Percentiles rank a stretch among this genome's conserved stretches.
Evolutionary conservation across 805 yeast genomes (phyloP).

Genomic region (Wickerhamomyces chambardii): DNA sequence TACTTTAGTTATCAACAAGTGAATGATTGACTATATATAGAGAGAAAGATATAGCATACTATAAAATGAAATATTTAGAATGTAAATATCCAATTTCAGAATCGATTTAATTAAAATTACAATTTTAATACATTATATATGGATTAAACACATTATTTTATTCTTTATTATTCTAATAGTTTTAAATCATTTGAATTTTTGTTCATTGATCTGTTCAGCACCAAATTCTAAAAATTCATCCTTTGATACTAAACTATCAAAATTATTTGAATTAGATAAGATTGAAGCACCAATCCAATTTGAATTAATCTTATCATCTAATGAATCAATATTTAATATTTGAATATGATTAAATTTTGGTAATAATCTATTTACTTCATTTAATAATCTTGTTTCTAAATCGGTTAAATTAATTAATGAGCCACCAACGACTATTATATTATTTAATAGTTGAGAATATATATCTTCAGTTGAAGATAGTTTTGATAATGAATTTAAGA

Average conservation of each 20-base stretch:
- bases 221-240: constrained; percentile 72
- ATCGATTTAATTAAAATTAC: too few species aligned
- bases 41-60: too few species aligned
- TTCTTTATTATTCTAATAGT: too few species aligned
- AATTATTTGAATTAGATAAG: constrained; percentile 67
- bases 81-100: too few species aligned
- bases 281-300: constrained; percentile 82
- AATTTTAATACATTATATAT: too few species aligned
- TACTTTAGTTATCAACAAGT: too few species aligned
- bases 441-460: constrained; percentile 38
- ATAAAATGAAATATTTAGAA: too few species aligned
- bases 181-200: constrained; percentile 28
- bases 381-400: constrained; percentile 53
- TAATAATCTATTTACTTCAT: constrained; percentile 50
- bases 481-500: constrained; percentile 31
- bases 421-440: constrained; percentile 72
- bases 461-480: constrained; percentile 31
- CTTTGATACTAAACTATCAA: constrained; percentile 73
- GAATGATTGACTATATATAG: too few species aligned
- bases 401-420: constrained; percentile 56
- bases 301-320: constrained; percentile 56
- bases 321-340: constrained; percentile 37
- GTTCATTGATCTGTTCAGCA: constrained; percentile 27
- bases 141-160: too few species aligned
- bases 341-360: constrained; percentile 59